phyloP scores from a whole-genome alignment of 257 asterid species.

The Mentha longifolia region DNA sequence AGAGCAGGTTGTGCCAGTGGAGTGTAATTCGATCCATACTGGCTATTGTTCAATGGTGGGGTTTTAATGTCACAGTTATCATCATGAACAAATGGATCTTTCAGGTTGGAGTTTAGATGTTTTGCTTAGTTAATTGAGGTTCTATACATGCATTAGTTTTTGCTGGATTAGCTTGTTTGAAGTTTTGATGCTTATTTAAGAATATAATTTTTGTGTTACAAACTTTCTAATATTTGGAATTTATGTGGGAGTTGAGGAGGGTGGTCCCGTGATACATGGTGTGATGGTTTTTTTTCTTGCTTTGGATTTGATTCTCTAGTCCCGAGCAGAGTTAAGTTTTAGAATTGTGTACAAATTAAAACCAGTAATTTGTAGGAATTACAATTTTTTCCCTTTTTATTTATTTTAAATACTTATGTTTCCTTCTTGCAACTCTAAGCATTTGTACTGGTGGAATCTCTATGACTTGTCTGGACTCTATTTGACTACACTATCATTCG shows the following conservation, averaged over 20 bases:
- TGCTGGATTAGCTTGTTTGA: conserved; percentile 2
- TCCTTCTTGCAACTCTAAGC: conserved; percentile 7
- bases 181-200: not conserved
- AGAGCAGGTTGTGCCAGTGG: conserved; percentile 55
- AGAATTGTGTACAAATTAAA: not conserved
- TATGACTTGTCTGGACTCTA: not conserved
- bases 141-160: conserved; percentile 6
- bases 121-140: not conserved
- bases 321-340: not conserved
- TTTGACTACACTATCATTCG: not conserved
- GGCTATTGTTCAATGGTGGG: conserved; percentile 81
- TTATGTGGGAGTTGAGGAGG: not conserved
- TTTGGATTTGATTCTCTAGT: not conserved
- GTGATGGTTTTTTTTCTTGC: conserved; percentile 15
- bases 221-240: not conserved
- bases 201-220: not conserved
- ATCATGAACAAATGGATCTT: conserved; percentile 86
- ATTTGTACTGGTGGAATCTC: conserved; percentile 18
- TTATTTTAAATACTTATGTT: not conserved
- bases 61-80: conserved; percentile 71
- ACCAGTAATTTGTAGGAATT: conserved; percentile 6
- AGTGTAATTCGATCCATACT: conserved; percentile 59
- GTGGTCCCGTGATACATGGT: not conserved
- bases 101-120: conserved; percentile 48
- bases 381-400: not conserved